Percentiles rank a stretch among this genome's conserved stretches.
Conservation (phyloP, 768 basidiomycete species). For the Leccinum subgranulosum region DNA sequence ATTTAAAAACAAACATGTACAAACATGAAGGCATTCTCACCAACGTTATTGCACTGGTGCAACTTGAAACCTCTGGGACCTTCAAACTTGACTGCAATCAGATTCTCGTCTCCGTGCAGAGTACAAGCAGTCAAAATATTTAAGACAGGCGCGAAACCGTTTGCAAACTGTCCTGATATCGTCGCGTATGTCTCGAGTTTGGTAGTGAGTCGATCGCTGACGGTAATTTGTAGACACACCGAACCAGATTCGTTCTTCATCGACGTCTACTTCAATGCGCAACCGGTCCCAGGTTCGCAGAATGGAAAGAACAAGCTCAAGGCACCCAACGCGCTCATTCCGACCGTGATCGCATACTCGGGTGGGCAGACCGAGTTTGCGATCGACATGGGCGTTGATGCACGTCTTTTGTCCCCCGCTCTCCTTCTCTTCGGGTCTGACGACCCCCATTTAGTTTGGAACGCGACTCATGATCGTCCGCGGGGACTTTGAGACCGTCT, state of each 20-base stretch:
- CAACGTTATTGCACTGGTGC: slow-evolving; percentile 62
- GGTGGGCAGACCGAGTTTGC: slow-evolving; percentile 65
- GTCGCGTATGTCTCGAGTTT: slow-evolving; percentile 49
- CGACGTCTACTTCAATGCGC: slow-evolving; percentile 73
- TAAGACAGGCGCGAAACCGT: slow-evolving; percentile 62
- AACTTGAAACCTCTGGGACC: slow-evolving; percentile 56
- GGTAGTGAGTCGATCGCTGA: background rate
- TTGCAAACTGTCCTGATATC: slow-evolving; percentile 55
- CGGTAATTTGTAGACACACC: slow-evolving; percentile 47
- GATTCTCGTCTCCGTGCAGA: slow-evolving; percentile 66
- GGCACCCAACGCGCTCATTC: slow-evolving; percentile 67
- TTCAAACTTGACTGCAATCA: slow-evolving; percentile 61
- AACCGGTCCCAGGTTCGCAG: slow-evolving; percentile 42
- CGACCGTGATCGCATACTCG: slow-evolving; percentile 67
- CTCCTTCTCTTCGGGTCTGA: no score
- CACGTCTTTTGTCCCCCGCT: slow-evolving; percentile 27
- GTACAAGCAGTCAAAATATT: slow-evolving; percentile 69
- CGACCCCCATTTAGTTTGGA: slow-evolving; percentile 45
- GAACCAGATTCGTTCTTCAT: slow-evolving; percentile 73
- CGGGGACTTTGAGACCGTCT: slow-evolving; percentile 65
- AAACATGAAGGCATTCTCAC: slow-evolving; percentile 8
- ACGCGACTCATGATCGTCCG: slow-evolving; percentile 80
- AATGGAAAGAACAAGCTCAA: slow-evolving; percentile 57
- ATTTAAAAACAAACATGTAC: slow-evolving; percentile 10
- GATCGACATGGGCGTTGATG: slow-evolving; percentile 71